Evolutionary conservation across 139 green algal species (phyloP).

Genomic region (Trebouxia sp.): DNA sequence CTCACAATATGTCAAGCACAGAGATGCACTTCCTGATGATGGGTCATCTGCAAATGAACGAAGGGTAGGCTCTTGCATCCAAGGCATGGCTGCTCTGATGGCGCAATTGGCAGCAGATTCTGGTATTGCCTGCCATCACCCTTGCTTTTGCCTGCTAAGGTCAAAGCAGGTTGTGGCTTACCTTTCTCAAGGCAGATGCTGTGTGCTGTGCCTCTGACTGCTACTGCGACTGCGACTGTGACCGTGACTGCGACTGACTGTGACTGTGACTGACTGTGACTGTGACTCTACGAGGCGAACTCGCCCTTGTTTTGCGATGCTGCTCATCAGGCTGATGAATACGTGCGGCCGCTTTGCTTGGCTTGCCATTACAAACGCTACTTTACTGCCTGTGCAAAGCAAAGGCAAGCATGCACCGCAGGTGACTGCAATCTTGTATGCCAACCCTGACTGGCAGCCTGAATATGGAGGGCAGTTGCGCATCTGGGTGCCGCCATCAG

Average conservation of each 20-base stretch:
- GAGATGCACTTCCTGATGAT: conserved; percentile 59
- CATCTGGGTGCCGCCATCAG: conserved; percentile 47
- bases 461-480: conserved; percentile 50
- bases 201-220: no score
- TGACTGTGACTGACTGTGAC: no score
- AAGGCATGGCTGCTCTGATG: background rate
- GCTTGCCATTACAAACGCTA: background rate
- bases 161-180: no score
- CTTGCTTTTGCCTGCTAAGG: no score
- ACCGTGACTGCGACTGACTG: no score
- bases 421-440: conserved; percentile 58
- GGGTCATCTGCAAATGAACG: conserved; percentile 41
- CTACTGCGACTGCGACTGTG: no score
- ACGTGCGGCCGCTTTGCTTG: background rate
- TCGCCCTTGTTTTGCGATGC: no score
- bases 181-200: no score
- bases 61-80: background rate
- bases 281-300: no score
- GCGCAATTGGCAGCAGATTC: no score
- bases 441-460: conserved; percentile 44
- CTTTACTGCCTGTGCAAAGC: background rate
- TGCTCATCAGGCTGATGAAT: no score
- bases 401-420: background rate
- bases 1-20: conserved; percentile 45
- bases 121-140: no score